Base-by-base conservation (phyloP, 2,329 filamentous ascomycete genomes). In the Cadophora sp. region DNA sequence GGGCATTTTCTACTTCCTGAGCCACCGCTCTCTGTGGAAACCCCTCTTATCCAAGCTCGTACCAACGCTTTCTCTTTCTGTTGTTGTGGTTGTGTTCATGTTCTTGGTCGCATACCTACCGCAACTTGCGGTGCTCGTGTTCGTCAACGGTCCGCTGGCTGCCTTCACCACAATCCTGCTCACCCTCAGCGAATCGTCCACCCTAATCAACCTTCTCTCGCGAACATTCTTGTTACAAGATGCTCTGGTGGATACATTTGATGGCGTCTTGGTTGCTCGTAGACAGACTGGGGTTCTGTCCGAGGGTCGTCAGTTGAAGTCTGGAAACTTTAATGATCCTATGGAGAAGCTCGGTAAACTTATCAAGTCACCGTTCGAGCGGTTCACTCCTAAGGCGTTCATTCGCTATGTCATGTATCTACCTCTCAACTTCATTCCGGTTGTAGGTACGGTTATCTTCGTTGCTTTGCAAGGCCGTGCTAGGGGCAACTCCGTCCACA, bases 351-450 rank as follows among this genome's bases (percentile, higher is more conserved):
- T 90, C 1, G 87, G 87, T 26, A 87, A 85, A 72, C 80, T 87
- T 8, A 72, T 89, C 64, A 88, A 87, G 78, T 85, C 74, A 58
- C 87, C 87, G 0, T 88, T 90, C 72, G 80, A 83, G 26, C 83
- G 83, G 70, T 87, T 87, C 73, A 85, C 84, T 31, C 83, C 84
- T 31, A 87, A 83, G 74, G 89, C 90, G 8, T 80, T 97, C 55
- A 81, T 97, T 48, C 85, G 92, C 51, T 79, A 77, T 65, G 40
- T 76, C 71, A 87, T 97, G 81, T 96, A 97, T 78, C 84, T 97
- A 51, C 94, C 95, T 12, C 85, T 98, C 69, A 98, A 97, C 82
- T 94, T 97, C 77, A 94, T 98, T 63, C 95, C 95, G 0, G 86
- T 97, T 0, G 87, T 97, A 22, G 95, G 95, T 6, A 97, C 94